Evolutionary conservation across 2,329 filamentous ascomycete genomes (phyloP), one percentile per base, ranked within the genome.

Genomic region (Ilyonectria destructans): DNA sequence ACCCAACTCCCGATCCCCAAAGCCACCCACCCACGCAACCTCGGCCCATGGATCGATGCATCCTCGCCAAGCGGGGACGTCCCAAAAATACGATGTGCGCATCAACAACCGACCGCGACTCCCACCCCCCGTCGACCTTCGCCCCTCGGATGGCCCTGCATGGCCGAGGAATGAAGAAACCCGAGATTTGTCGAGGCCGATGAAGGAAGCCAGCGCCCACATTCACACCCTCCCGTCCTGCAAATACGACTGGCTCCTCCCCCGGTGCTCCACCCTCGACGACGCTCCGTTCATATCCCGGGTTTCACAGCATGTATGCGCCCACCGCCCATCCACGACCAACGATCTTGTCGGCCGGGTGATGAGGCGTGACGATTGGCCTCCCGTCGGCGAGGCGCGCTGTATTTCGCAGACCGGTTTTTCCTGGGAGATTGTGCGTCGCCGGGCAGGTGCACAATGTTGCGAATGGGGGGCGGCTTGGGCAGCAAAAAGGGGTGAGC

Each of bases 1-100:
- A 54, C 51, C 48, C 29, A 23, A 37, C 23, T 54, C n/a, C 51
- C 51, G 51, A 54, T 54, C 51, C 51, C 51, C 33, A 54, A 54
- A 54, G n/a, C n/a, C 51, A 54, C 51, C 45, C 45, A 46, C 45
- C 17, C 45, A 46, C 45, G 17, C 29, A 15, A 31, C 29, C 26
- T 52, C n/a, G n/a, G 29, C 29, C 9, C 46, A 49, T 4, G 46
- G 13, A 33, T 33, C 8, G 31, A 48, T 65, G 62, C 62, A 45
- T 54, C 40, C 46, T 60, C 31, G 56, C 49, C 49, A 59, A 48
- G 49, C 26, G 37, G 43, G 56, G 46, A n/a, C 15, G 40, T 7
- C 15, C 40, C 40, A 43, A 8, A n/a, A 43, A 43, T 43, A 43
- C 15, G 5, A 43, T 43, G 40, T 17, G 40, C 40, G n/a, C 40